phyloP scores from a whole-genome alignment of 2,329 filamentous ascomycete genomes.

The Aspergillus quadricinctus region DNA sequence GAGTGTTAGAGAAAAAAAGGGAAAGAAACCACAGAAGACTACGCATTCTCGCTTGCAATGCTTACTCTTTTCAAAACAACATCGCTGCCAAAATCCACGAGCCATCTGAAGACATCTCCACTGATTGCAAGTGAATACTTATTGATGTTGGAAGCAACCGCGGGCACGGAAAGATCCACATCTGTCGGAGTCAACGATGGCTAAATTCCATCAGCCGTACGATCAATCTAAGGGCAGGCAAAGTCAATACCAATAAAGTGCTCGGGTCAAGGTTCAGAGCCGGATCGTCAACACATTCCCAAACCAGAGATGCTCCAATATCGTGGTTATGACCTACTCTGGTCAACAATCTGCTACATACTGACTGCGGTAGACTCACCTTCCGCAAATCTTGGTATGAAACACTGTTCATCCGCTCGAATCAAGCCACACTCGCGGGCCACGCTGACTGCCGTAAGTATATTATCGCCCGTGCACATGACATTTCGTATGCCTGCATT shows the following conservation, averaged over 20 bases:
- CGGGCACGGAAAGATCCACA: slow-evolving; percentile 77
- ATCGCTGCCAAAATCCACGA: slow-evolving; percentile 84
- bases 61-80: slow-evolving; percentile 66
- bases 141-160: slow-evolving; percentile 72
- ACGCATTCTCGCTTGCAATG: slow-evolving; percentile 9
- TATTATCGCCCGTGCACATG: slow-evolving; percentile 99
- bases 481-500: slow-evolving; percentile 80
- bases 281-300: slow-evolving; percentile 93
- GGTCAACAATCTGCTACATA: neutral
- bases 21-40: neutral
- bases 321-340: slow-evolving; percentile 64
- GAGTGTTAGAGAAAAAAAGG: neutral
- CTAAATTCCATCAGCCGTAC: slow-evolving; percentile 36
- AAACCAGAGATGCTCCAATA: slow-evolving; percentile 67
- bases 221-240: neutral
- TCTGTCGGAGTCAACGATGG: slow-evolving; percentile 68
- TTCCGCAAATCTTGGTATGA: slow-evolving; percentile 81
- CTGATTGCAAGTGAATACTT: slow-evolving; percentile 88
- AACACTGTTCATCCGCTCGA: slow-evolving; percentile 77
- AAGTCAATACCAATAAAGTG: slow-evolving; percentile 60
- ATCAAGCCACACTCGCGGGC: slow-evolving; percentile 85
- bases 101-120: slow-evolving; percentile 94
- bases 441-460: slow-evolving; percentile 92
- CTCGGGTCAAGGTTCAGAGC: slow-evolving; percentile 72
- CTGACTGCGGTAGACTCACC: slow-evolving; percentile 42